A percentile compares a stretch with the other conserved stretches of the same genome.
These are phyloP conservation scores for Sporothrix curviconia DNA, from an alignment of 2,329 filamentous ascomycete genomes.

Conservation along the genomic window DNA sequence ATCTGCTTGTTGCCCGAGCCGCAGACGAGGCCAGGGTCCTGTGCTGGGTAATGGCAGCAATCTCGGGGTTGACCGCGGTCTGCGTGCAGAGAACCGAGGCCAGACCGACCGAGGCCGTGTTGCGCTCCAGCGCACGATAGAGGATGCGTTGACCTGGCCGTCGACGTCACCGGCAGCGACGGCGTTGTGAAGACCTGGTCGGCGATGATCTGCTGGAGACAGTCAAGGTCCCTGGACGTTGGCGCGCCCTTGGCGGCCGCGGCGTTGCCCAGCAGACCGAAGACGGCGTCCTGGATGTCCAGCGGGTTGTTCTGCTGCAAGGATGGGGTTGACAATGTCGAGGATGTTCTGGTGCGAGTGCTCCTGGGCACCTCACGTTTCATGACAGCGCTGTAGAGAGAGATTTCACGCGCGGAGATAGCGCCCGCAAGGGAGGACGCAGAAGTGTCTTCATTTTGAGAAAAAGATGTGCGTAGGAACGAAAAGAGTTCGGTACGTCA, in stretches of 20 bases:
- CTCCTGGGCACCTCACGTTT: slow-evolving; percentile 46
- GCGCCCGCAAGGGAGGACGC: slow-evolving; percentile 26
- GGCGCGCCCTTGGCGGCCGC: slow-evolving; percentile 28
- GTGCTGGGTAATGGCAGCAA: slow-evolving; percentile 57
- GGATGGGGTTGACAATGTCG: slow-evolving; percentile 28
- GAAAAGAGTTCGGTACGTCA: neutral
- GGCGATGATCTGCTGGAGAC: slow-evolving; percentile 51
- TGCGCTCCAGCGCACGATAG: slow-evolving; percentile 51
- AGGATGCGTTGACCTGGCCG: slow-evolving; percentile 46
- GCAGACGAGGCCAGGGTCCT: slow-evolving; percentile 58
- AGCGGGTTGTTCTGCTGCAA: slow-evolving; percentile 43
- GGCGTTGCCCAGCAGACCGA: slow-evolving; percentile 42
- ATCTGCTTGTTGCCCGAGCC: slow-evolving; percentile 55
- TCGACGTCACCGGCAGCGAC: slow-evolving; percentile 47
- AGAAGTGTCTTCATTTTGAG: slow-evolving; percentile 21
- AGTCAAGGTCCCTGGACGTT: slow-evolving; percentile 42
- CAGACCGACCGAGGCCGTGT: slow-evolving; percentile 50
- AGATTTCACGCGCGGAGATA: slow-evolving; percentile 27
- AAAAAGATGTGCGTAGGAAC: neutral
- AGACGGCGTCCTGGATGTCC: slow-evolving; percentile 40
- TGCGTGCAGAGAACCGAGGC: slow-evolving; percentile 52
- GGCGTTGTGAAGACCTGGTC: slow-evolving; percentile 57
- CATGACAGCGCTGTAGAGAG: slow-evolving; percentile 19
- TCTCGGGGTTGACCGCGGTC: slow-evolving; percentile 57
- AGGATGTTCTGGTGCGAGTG: slow-evolving; percentile 43